These are phyloP conservation scores for Aspergillus vadensis DNA, from an alignment of 2,329 filamentous ascomycete species.

Conservation along the genomic window DNA sequence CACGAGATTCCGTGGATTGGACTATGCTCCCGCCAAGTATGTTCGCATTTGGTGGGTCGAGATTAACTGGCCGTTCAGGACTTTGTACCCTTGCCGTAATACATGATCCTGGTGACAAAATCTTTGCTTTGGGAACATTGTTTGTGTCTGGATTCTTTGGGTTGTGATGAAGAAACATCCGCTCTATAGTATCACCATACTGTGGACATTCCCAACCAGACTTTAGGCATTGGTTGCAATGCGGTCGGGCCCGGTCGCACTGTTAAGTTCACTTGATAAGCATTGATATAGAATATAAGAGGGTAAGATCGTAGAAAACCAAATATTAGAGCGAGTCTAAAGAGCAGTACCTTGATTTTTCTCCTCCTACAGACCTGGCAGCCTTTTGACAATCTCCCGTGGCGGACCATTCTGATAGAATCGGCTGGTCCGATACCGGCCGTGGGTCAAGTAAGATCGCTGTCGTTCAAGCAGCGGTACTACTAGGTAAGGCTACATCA, in stretches of 20 bases:
- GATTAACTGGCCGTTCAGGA: not conserved
- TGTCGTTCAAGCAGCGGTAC: not conserved
- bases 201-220: constrained; percentile 20
- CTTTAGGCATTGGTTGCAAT: constrained; percentile 16
- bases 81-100: not conserved
- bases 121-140: too few relatives aligned
- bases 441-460: not conserved
- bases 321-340: not conserved
- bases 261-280: not conserved
- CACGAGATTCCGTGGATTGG: constrained; percentile 1
- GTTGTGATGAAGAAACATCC: constrained; percentile 17
- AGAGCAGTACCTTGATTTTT: constrained; percentile 66
- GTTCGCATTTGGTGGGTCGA: not conserved
- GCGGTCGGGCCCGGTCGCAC: constrained; percentile 16
- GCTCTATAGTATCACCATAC: constrained; percentile 19
- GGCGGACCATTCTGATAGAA: constrained; percentile 15
- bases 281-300: too few relatives aligned
- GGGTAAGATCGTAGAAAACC: too few relatives aligned
- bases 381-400: constrained; percentile 65
- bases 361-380: constrained; percentile 75
- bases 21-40: not conserved
- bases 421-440: not conserved
- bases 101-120: too few relatives aligned
- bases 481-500: too few relatives aligned
- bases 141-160: not conserved